phyloP scores from a whole-genome alignment of 306 rosid genomes.

The Cucumis hystrix region DNA sequence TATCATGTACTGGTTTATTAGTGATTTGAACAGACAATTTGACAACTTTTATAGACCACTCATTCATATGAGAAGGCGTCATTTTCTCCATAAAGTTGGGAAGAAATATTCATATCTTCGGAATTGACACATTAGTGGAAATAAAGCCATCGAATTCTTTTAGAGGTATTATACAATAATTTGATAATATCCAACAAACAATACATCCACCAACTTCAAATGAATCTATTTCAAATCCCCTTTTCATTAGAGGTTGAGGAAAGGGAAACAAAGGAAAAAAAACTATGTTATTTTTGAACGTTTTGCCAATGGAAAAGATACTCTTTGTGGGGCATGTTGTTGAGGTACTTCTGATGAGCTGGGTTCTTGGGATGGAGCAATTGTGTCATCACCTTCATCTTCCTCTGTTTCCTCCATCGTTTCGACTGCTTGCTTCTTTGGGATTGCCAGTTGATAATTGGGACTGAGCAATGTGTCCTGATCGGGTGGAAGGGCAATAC shows the following conservation, averaged over 20 bases:
- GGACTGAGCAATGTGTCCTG: constrained; percentile 69
- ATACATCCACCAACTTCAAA: not conserved
- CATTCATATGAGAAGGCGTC: not conserved
- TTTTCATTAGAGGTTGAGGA: not conserved
- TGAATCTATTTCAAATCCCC: not conserved
- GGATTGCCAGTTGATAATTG: constrained; percentile 65
- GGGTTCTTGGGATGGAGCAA: constrained; percentile 42
- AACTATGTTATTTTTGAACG: constrained; percentile 32
- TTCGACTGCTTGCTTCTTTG: constrained; percentile 52
- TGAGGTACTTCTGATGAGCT: constrained; percentile 35
- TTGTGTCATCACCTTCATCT: constrained; percentile 48
- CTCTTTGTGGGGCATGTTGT: constrained; percentile 52
- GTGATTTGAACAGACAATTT: not conserved
- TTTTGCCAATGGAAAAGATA: constrained; percentile 61
- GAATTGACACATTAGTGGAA: not conserved
- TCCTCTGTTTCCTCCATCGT: constrained; percentile 60
- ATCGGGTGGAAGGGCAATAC: constrained; percentile 62
- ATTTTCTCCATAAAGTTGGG: not conserved
- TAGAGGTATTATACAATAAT: not conserved
- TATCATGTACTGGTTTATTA: not conserved
- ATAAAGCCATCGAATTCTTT: not conserved
- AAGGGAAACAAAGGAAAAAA: not conserved
- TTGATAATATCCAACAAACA: not conserved
- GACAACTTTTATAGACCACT: not conserved
- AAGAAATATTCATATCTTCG: not conserved